Percentiles rank a stretch among this genome's conserved stretches.
Evolutionary conservation across 192 early-diverging fungal species (phyloP).

Genomic region (Globomyces pollinis-pini): DNA sequence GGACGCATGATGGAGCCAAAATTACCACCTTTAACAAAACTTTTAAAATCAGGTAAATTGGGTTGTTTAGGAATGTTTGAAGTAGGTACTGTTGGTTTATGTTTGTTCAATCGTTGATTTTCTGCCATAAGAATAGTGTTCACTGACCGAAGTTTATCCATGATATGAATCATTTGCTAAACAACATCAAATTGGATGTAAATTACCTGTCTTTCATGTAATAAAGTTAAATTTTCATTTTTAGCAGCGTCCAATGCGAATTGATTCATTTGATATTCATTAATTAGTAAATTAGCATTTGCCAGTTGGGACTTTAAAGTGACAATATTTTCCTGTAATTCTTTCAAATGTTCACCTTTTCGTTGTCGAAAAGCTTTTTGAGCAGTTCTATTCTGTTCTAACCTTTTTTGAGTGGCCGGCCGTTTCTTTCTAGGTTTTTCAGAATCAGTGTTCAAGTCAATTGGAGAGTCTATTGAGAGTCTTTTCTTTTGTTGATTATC

Average conservation of each 20-base stretch:
- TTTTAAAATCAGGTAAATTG: not conserved
- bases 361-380: slow-evolving; percentile 7
- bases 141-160: slow-evolving; percentile 1
- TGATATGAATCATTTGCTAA: slow-evolving; percentile 4
- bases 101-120: not conserved
- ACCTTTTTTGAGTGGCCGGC: not conserved
- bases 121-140: not conserved
- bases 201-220: not conserved
- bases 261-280: not conserved
- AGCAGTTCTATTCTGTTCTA: slow-evolving; percentile 7
- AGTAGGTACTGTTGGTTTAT: not conserved
- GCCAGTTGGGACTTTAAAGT: not conserved
- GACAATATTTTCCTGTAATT: not conserved
- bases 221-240: not conserved
- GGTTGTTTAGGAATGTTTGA: not conserved
- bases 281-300: not conserved
- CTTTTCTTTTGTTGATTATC: too few relatives aligned
- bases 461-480: too few relatives aligned
- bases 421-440: not conserved
- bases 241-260: not conserved
- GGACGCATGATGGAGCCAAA: not conserved
- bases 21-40: slow-evolving; percentile 1
- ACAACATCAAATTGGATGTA: too few relatives aligned
- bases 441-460: too few relatives aligned
- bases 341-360: slow-evolving; percentile 1